Conservation (phyloP, 768 basidiomycete genomes). For the Mycena rosella region DNA sequence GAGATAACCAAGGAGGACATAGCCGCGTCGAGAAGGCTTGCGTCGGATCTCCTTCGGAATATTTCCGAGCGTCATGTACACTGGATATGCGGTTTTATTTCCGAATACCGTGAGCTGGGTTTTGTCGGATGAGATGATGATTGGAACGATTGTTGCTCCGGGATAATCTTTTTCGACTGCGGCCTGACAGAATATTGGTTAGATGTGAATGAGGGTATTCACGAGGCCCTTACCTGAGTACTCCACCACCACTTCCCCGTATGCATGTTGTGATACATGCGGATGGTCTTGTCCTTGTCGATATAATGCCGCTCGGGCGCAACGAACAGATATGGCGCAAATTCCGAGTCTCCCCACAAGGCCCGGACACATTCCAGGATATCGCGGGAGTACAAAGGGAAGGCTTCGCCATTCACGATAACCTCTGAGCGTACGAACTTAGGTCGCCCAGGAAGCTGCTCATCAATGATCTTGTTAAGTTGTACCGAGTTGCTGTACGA, state of each 20-base stretch:
- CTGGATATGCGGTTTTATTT: background rate
- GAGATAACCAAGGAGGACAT: background rate
- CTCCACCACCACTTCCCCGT: slow-evolving; percentile 37
- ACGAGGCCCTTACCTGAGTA: background rate
- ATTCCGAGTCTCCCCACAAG: slow-evolving; percentile 45
- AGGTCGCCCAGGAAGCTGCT: slow-evolving; percentile 5
- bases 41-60: background rate
- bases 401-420: slow-evolving; percentile 38
- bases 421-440: slow-evolving; percentile 35
- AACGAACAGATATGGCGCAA: slow-evolving; percentile 40
- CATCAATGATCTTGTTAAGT: background rate
- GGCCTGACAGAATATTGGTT: background rate
- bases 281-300: slow-evolving; percentile 34
- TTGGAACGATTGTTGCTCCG: background rate
- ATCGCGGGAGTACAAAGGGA: slow-evolving; percentile 43
- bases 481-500: background rate
- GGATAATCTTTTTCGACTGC: background rate
- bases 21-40: background rate
- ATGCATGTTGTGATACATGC: slow-evolving; percentile 48
- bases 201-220: background rate
- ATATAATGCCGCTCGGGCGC: slow-evolving; percentile 46
- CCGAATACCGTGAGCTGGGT: background rate
- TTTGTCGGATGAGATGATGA: background rate
- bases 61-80: background rate
- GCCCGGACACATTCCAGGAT: slow-evolving; percentile 46